Percentiles rank a stretch among this genome's conserved stretches.
These are phyloP conservation scores for Colletotrichum sp. DNA, from an alignment of 2,329 filamentous ascomycete genomes.

Conservation along the genomic window DNA sequence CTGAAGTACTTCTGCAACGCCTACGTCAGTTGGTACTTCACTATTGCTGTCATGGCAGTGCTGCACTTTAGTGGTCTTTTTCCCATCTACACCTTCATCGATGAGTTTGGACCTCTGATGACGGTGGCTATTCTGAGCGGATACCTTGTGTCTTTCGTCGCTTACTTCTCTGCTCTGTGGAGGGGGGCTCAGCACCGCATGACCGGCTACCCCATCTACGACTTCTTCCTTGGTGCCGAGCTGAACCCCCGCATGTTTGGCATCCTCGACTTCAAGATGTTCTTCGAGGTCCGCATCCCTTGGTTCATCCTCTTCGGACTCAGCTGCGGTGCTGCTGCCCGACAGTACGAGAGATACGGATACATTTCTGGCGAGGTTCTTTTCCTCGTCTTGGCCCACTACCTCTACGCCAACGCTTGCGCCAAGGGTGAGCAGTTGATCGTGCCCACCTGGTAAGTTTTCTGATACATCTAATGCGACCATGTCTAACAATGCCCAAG, in stretches of 20 bases:
- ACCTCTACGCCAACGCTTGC: constrained; percentile 90
- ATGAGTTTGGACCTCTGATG: constrained; percentile 93
- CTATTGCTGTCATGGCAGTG: constrained; percentile 70
- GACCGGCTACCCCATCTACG: constrained; percentile 84
- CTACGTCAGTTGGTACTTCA: constrained; percentile 85
- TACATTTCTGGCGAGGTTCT: constrained; percentile 85
- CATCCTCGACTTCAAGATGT: constrained; percentile 94
- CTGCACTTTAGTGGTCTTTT: constrained; percentile 87
- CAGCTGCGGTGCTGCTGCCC: constrained; percentile 75
- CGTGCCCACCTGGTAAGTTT: constrained; percentile 72
- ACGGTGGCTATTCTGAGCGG: constrained; percentile 92
- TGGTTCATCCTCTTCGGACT: constrained; percentile 91
- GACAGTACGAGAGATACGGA: constrained; percentile 84
- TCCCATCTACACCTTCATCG: constrained; percentile 88
- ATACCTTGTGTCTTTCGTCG: constrained; percentile 80
- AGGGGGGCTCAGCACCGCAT: constrained; percentile 90
- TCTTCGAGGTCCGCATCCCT: constrained; percentile 89
- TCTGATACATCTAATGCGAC: background rate
- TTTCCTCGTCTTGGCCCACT: constrained; percentile 89
- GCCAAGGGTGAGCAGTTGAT: constrained; percentile 92
- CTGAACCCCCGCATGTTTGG: constrained; percentile 82
- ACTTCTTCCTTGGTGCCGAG: constrained; percentile 94
- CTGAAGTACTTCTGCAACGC: constrained; percentile 95
- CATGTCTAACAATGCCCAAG: constrained; percentile 23
- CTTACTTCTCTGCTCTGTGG: constrained; percentile 82